phyloP scores from a whole-genome alignment of 257 asterid genomes.

The Solanum chmielewskii region DNA sequence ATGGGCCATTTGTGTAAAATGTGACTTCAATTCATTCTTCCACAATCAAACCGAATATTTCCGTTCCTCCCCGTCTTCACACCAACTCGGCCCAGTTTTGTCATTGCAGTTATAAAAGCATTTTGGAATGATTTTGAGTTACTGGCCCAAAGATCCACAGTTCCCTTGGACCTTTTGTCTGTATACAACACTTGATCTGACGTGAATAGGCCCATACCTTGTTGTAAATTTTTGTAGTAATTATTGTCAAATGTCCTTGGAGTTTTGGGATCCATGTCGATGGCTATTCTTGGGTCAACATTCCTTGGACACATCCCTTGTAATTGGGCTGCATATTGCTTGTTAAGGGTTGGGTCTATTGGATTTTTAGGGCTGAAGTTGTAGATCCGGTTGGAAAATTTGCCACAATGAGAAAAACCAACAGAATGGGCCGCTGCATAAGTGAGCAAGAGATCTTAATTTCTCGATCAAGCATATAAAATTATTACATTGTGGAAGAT shows the following conservation, averaged over 20 bases:
- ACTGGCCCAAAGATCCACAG: constrained; percentile 49
- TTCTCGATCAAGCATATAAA: background rate
- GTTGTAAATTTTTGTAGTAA: constrained; percentile 46
- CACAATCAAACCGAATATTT: constrained; percentile 75
- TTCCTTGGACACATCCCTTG: constrained; percentile 46
- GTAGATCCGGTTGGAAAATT: constrained; percentile 57
- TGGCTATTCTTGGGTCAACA: constrained; percentile 51
- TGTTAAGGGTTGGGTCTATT: constrained; percentile 68
- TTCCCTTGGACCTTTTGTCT: constrained; percentile 38
- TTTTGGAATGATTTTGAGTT: constrained; percentile 27
- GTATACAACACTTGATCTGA: constrained; percentile 76
- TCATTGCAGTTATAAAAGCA: constrained; percentile 45
- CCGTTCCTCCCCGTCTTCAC: constrained; percentile 54
- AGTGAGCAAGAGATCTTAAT: background rate
- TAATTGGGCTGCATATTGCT: constrained; percentile 39
- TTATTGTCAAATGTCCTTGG: constrained; percentile 60
- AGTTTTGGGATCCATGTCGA: constrained; percentile 72
- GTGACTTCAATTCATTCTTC: constrained; percentile 33
- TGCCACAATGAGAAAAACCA: constrained; percentile 81
- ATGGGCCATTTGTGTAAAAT: background rate
- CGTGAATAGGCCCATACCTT: constrained; percentile 72
- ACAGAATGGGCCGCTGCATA: constrained; percentile 60
- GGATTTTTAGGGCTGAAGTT: constrained; percentile 35
- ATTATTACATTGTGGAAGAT: background rate
- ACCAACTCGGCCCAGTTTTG: constrained; percentile 80